Percentiles rank a stretch among this genome's conserved stretches.
Evolutionary conservation across 441 rosid genomes (phyloP).

Genomic region (Metrosideros polymorpha): DNA sequence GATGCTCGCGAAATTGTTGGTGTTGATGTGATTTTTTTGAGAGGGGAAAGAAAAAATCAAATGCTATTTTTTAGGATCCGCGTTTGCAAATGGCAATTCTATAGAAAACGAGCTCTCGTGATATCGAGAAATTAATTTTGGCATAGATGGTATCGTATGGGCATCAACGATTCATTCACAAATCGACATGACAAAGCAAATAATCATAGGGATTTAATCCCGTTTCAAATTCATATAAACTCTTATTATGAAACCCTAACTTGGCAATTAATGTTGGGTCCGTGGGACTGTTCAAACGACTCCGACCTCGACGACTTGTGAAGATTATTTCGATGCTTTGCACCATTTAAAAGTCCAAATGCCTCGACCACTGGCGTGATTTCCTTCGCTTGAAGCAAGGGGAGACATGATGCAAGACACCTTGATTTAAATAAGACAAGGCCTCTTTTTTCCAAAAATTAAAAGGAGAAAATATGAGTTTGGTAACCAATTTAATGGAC

Average conservation of each 20-base stretch:
- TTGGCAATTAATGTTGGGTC: neutral
- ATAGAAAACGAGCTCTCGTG: no score
- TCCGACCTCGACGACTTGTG: no score
- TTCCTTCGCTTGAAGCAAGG: neutral
- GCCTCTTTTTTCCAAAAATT: neutral
- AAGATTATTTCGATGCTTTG: neutral
- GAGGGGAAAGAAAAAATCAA: no score
- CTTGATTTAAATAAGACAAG: neutral
- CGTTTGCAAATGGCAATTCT: no score
- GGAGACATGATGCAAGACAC: neutral
- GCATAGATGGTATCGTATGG: no score
- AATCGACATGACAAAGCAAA: neutral
- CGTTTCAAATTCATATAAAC: accelerated
- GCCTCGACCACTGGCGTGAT: neutral
- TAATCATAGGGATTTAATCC: neutral
- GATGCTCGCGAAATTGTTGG: neutral
- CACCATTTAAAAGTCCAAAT: accelerated
- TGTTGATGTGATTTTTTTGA: neutral
- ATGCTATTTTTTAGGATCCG: no score
- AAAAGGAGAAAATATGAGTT: neutral
- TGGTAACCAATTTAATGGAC: neutral
- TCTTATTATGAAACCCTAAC: accelerated
- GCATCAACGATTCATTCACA: no score
- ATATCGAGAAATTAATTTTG: no score
- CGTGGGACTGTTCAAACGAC: neutral